phyloP scores from a whole-genome alignment of 495 filamentous ascomycete genomes.

The Penicillium bovifimosum region DNA sequence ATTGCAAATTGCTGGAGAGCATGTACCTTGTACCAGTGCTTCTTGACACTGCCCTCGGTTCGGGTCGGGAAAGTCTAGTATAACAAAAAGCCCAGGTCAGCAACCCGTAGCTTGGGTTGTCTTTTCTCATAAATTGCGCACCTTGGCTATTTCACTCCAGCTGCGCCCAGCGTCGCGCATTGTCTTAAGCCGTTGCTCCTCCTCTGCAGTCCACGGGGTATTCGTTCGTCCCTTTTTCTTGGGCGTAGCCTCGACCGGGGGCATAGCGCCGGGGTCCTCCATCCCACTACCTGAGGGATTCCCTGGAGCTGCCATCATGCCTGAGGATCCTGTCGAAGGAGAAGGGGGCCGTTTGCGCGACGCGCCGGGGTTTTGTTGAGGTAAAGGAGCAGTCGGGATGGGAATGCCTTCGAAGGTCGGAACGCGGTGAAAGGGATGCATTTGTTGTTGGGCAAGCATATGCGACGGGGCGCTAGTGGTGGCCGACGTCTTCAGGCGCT shows the following conservation, averaged over 20 bases:
- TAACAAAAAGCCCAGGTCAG: conserved; percentile 16
- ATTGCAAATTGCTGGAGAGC: conserved; percentile 8
- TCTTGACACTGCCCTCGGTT: conserved; percentile 97
- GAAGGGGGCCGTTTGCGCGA: conserved; percentile 45
- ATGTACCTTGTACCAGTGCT: conserved; percentile 97
- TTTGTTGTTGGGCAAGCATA: conserved; percentile 40
- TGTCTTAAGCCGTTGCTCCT: conserved; percentile 85
- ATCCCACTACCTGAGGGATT: conserved; percentile 23
- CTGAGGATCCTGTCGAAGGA: conserved; percentile 28
- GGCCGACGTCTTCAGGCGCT: conserved; percentile 41
- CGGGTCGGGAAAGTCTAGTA: conserved; percentile 82
- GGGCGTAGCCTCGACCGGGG: conserved; percentile 47
- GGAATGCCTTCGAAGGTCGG: conserved; percentile 38
- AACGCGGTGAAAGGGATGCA: conserved; percentile 38
- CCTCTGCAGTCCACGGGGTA: conserved; percentile 93
- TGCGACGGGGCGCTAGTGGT: conserved; percentile 35
- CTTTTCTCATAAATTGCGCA: conserved; percentile 22
- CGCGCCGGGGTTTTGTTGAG: conserved; percentile 23
- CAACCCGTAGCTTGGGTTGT: not conserved
- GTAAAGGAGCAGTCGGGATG: conserved; percentile 34
- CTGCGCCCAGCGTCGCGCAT: conserved; percentile 91
- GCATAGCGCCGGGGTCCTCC: conserved; percentile 29
- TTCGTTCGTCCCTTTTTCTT: conserved; percentile 93
- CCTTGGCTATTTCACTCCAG: conserved; percentile 98
- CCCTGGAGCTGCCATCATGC: conserved; percentile 31